Base-by-base conservation (phyloP, 139 green algal species). In the Micractinium conductrix region DNA sequence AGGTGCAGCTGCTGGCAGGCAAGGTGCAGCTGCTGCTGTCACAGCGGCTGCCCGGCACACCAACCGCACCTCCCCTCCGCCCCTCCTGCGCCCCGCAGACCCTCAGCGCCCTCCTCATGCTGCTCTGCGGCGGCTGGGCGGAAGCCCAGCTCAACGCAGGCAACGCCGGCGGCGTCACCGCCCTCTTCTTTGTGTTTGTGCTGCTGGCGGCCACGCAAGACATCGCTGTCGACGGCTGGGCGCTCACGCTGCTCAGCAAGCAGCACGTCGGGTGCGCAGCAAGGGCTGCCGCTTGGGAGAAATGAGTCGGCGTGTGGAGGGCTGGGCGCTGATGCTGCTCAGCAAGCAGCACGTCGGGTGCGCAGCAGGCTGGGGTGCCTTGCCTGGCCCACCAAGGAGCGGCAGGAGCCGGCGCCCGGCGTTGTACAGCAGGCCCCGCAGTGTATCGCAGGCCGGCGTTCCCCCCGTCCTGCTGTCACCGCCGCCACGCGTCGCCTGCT, bases 191-290 rank as follows among this genome's bases (percentile, higher is more conserved):
- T 74, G 68, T 92, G 6, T 91, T 98, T 63, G 94, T 98, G 55
- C 84, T 98, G 45, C 88, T 98, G 74, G 94, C 94, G 37, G 96
- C 96, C 35, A 99, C 96, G 17, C 96, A 98, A 87, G 96, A 99
- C 91, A 97, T 99, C 72, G 95, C 95, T 22, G 95, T 99, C 43
- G 96, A 99, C 86, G 95, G 96, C 65, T 99, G 96, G 96, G 96
- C 96, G 42, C 88, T 99, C 35, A 98, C 93, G 35, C 93, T 99
- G 85, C 93, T 99, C 67, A 93, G 92, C 22, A 89, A 87, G 33
- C 68, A 73, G n/a, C 91, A 98, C 87, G 91, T 98, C 35, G 94
- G 92, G 84, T 91, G 79, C n/a, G n/a, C n/a, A 69, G 87, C 65
- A 16, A 2, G 53, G 5, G 53, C 8, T 16, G 53, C 10, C 26